Evolutionary conservation across 73 alveolate species (phyloP), one percentile per base, ranked within the genome.

Genomic region (Breviolum minutum): DNA sequence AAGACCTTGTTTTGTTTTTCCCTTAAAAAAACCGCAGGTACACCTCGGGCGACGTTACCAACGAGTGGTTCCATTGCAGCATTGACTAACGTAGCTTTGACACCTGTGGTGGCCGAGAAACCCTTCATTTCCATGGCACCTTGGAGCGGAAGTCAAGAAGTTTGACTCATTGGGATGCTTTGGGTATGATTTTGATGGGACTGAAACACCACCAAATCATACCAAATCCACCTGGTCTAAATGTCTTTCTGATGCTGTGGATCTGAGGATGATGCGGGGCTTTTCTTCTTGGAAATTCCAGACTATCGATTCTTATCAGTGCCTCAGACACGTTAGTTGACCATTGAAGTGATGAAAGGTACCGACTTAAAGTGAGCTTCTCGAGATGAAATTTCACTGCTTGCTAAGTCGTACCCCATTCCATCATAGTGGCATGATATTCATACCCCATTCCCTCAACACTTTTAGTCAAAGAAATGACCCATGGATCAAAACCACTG

Each of bases 101-200:
- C 98, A 16, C 90, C 98, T 9, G 90, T 76, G 73, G 80, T 92
- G 81, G 98, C 98, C 22, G 98, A 92, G 82, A 92, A 92, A 66
- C 98, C 98, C 14, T 92, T 73, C 80, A 92, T 92, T 81, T 73
- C 98, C 17, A 62, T 92, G 30, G 98, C 29, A 40, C 61, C 98
- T 61, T 22, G 82, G 84, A 22, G 76, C 13, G 0, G 86, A 29
- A 22, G 80, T n/a, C 66, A 29, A 20, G 12, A 11, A 1, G 19
- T 26, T 73, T 13, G 83, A 73, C 24, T 26, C 83, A 10, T 14
- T 16, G 32, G 12, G 14, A 26, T 29, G n/a, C 32, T 71, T 71
- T 26, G 29, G 20, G 80, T 70, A 70, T 70, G 80, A 70, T 4
- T 22, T 8, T 7, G 54, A 40, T 40, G 54, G 3, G 54, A 40